phyloP scores from a whole-genome alignment of 306 rosid genomes.

The Cucurbita argyrosperma region DNA sequence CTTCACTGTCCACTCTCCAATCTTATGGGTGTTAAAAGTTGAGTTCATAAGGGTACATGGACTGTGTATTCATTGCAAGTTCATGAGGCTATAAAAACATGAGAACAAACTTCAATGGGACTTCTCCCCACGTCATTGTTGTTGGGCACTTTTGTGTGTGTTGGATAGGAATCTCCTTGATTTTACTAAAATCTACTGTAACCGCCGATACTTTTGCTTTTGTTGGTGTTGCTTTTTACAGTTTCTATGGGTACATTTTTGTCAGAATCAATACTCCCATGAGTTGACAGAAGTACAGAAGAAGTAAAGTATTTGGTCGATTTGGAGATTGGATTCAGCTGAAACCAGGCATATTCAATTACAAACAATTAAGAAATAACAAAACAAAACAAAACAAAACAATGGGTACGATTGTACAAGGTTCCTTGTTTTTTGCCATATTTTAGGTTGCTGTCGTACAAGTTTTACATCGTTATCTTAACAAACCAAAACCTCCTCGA shows the following conservation, averaged over 20 bases:
- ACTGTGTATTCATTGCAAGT: not conserved
- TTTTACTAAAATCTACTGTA: not conserved
- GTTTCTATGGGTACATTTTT: not conserved
- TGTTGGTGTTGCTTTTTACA: not conserved
- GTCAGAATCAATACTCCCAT: not conserved
- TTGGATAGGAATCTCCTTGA: not conserved
- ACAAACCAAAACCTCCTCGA: not conserved
- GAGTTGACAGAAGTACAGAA: not conserved
- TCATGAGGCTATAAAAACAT: not conserved
- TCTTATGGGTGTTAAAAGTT: not conserved
- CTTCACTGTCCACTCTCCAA: not conserved
- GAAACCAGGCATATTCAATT: not conserved
- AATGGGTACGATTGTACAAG: constrained; percentile 8
- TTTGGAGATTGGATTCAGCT: not conserved
- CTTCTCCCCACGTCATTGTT: not conserved
- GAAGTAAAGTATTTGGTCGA: not conserved
- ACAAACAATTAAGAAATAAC: not conserved
- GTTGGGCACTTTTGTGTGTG: not conserved
- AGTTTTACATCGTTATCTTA: not conserved
- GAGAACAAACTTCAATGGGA: not conserved
- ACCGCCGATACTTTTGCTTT: not conserved
- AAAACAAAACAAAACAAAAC: not conserved
- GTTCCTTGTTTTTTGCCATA: constrained; percentile 5
- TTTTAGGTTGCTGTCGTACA: constrained; percentile 10
- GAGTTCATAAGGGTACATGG: not conserved